Evolutionary conservation across 2,329 filamentous ascomycete species (phyloP), one percentile per base, ranked within the genome.

Genomic region (Monosporascus cannonballus): DNA sequence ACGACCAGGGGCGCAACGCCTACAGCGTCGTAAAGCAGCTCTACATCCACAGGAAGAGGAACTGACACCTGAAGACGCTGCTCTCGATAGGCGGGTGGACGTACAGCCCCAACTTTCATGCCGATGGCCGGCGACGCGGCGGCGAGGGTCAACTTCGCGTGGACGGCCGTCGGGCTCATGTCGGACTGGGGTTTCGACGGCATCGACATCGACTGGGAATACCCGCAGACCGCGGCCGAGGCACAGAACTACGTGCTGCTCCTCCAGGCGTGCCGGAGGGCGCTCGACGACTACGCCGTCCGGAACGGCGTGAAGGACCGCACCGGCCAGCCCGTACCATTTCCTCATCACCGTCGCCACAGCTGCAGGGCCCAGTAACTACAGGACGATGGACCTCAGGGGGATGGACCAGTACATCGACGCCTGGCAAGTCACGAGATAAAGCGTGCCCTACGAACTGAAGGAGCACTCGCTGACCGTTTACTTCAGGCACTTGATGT

Each of bases 51-150:
- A 95, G 95, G 75, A 85, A 90, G 71, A 72, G 77, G 59, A 83
- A 95, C 67, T 83, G 89, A 20, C 82, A 88, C 50, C 70, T 95
- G 53, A 95, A 95, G 70, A 78, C 87, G 2, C 72, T 94, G n/a
- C 77, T 94, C 8, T 90, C 86, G 37, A 87, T 95, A 54, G 90
- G 90, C 41, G 90, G 90, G 17, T 94, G 86, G 84, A 88, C 83
- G 0, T 90, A 87, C 67, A 89, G 86, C 3, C 70, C 79, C 50
- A 86, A 88, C 60, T 90, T 90, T 93, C 64, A 75, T 82, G 1
- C 72, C 73, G 6, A 80, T 85, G 0, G 83, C 82, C 0, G 82
- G 81, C 18, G 86, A 85, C 0, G 74, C 77, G 1, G 72, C 75
- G 6, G 83, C 85, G 7, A 80, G 89, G 14, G 71, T 73, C 54